Conservation (phyloP, 352 stramenopile genomes). For the Nothophytophthora sp. region DNA sequence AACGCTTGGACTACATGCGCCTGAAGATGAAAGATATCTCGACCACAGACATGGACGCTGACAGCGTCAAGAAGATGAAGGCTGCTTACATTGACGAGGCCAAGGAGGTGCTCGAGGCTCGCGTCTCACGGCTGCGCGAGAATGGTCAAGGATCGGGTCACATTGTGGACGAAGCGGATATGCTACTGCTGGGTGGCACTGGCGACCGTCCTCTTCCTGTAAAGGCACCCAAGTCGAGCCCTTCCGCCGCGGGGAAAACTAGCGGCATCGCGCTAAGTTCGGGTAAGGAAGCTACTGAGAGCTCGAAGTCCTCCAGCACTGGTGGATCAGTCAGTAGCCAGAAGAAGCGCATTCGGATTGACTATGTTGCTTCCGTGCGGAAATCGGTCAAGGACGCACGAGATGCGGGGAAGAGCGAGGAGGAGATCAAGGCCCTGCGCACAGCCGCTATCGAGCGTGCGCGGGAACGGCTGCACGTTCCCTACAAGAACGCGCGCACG, state of each 20-base stretch:
- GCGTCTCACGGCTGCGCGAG: slow-evolving; percentile 79
- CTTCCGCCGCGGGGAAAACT: slow-evolving; percentile 27
- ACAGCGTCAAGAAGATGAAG: slow-evolving; percentile 89
- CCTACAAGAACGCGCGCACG: slow-evolving; percentile 77
- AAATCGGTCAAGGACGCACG: slow-evolving; percentile 78
- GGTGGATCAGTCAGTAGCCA: slow-evolving; percentile 25
- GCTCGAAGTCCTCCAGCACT: slow-evolving; percentile 5
- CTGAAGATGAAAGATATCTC: slow-evolving; percentile 91
- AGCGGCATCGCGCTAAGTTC: slow-evolving; percentile 1
- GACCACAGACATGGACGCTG: slow-evolving; percentile 79
- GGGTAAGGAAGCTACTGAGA: slow-evolving; percentile 24
- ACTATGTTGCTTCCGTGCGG: slow-evolving; percentile 84
- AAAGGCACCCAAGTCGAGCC: slow-evolving; percentile 35
- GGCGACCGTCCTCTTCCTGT: slow-evolving; percentile 44
- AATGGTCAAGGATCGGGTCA: slow-evolving; percentile 66
- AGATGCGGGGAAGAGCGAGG: slow-evolving; percentile 74
- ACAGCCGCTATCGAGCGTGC: slow-evolving; percentile 76
- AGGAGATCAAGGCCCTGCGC: slow-evolving; percentile 73
- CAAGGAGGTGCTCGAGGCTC: slow-evolving; percentile 85
- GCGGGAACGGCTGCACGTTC: slow-evolving; percentile 72
- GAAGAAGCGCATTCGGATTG: slow-evolving; percentile 87
- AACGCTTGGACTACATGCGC: slow-evolving; percentile 88
- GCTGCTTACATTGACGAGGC: slow-evolving; percentile 87
- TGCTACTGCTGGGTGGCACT: slow-evolving; percentile 54
- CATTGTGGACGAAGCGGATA: slow-evolving; percentile 83